Percentiles rank a stretch among this genome's conserved stretches.
Conservation (phyloP, 2,329 filamentous ascomycete species). For the Xylariaceae sp. region DNA sequence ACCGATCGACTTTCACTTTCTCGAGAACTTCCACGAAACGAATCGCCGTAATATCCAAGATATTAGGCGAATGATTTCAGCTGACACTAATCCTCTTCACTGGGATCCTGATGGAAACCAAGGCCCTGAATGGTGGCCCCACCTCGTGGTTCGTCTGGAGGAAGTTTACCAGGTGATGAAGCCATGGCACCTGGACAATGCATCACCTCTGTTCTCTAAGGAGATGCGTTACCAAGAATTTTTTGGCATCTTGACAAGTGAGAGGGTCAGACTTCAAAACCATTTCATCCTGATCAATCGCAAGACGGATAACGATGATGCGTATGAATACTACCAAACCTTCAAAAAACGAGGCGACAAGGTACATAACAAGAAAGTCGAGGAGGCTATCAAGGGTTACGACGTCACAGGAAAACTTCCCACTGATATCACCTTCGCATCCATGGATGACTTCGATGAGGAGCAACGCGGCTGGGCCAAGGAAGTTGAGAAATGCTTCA, state of each 20-base stretch:
- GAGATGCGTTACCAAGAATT: too few species aligned
- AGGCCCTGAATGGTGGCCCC: not conserved
- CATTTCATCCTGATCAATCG: slow-evolving; percentile 8
- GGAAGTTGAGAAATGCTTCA: not conserved
- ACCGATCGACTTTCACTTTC: slow-evolving; percentile 12
- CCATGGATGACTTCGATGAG: not conserved
- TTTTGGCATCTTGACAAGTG: not conserved
- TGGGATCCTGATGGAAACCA: not conserved
- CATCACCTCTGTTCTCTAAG: too few species aligned
- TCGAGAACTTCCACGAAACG: slow-evolving; percentile 9
- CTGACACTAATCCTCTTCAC: not conserved
- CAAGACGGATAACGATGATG: not conserved
- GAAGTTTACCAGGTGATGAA: not conserved
- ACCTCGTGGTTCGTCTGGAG: slow-evolving; percentile 1
- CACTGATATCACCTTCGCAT: not conserved
- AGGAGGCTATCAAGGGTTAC: not conserved
- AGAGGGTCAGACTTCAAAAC: not conserved
- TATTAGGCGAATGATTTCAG: not conserved
- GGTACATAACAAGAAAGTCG: not conserved
- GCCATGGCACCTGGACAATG: not conserved
- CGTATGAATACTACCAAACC: not conserved
- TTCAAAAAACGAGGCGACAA: too few species aligned
- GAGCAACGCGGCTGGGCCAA: not conserved
- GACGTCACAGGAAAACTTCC: not conserved
- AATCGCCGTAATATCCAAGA: not conserved